Evolutionary conservation across 805 yeast species (phyloP), one percentile per base, ranked within the genome.

Genomic region (Candida incommunis): DNA sequence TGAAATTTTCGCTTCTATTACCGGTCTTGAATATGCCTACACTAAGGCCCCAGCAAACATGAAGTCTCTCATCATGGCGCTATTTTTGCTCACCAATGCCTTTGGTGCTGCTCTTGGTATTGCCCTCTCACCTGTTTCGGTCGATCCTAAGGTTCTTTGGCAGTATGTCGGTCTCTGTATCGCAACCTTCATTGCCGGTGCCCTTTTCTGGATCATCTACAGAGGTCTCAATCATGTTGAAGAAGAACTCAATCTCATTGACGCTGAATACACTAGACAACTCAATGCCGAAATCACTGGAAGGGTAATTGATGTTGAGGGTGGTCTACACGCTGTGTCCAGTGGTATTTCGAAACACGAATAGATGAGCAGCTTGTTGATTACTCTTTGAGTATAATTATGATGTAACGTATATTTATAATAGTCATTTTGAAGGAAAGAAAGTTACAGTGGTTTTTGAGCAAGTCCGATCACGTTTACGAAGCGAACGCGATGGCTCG

Each of bases 11-110:
- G 87, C 88, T 25, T 79, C 83, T 44, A 75, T 82, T 54, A 82
- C 92, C 21, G 92, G 90, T 54, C 72, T 80, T 53, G 92, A 83
- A 65, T 82, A 80, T 58, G 94, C 94, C 18, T 83, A 80, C 65
- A 77, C 87, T 23, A 80, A 82, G 66, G 90, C 92, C 3, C 92
- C 92, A 37, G 71, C 70, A 5, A 64, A 72, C 43, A 76, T 77
- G 82, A 76, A 75, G 61, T 72, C 81, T 15, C 72, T 77, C 57
- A 71, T 77, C 54, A 76, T 76, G 78, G 53, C 68, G 4, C 50
- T 77, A 43, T 82, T 78, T 68, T 68, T 83, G 56, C 64, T 82
- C 46, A 80, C 82, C 37, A 78, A 70, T 52, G 92, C 94, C n/a
- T 54, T 80, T 43, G 87, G 92, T 47, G 72, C 90, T 22, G 86